Evolutionary conservation across 148 eudicot genomes (phyloP), one percentile per base, ranked within the genome.

Genomic region (Suaeda aralocaspica): DNA sequence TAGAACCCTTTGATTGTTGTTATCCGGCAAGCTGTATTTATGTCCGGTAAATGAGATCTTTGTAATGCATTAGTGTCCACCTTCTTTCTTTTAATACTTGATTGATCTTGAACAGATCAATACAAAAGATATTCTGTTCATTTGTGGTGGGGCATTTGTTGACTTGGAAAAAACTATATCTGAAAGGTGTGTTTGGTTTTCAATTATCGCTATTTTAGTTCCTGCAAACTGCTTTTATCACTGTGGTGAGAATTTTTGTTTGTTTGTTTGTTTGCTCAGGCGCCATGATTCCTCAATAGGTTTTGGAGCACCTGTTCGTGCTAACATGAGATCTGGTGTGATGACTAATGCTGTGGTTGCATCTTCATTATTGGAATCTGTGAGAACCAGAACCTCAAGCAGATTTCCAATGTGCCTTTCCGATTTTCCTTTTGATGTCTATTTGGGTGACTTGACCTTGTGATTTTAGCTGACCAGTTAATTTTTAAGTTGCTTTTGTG

Each of bases 201-300:
- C 52, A 18, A n/a, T 30, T 31, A 19, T 39, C 45, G 29, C n/a
- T 49, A 39, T 8, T 21, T 8, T 16, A 28, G 6, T 39, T 8
- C 26, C n/a, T 29, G 36, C 45, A 16, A 46, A 59, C 6, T 41
- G 57, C 69, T 52, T 15, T 16, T n/a, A 25, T 51, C 56, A 33
- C 26, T 59, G 28, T 55, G 52, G 25, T 16, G 53, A 19, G 62
- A 21, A 26, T 53, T 25, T 46, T 29, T 62, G n/a, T 56, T 49
- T 59, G 73, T 75, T 29, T 29, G 53, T n/a, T 56, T 44, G 64
- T 75, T 75, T 29, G 72, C 67, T 62, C 84, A 95, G 99, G 76
- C 97, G 88, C 24, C 97, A 95, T 83, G 99, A 95, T 82, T 91
- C 99, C 64, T 95, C 99, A 68, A 95, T 95, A 68, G 97, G 97